A percentile compares a stretch with the other conserved stretches of the same genome.
Conservation (phyloP, 2,329 filamentous ascomycete genomes). For the Colletotrichum trifolii region DNA sequence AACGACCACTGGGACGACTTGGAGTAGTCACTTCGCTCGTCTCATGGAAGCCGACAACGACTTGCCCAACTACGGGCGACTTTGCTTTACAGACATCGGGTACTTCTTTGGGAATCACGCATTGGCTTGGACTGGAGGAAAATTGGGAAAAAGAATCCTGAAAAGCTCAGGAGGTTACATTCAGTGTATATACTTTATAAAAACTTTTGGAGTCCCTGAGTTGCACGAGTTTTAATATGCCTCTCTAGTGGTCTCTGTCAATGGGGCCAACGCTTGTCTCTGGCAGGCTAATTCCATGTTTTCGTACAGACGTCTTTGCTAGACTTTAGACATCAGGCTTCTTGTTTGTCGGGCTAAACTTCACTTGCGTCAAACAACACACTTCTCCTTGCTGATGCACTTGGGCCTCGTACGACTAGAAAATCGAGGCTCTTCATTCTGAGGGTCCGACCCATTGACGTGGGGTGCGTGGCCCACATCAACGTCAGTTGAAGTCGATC, state of each 20-base stretch:
- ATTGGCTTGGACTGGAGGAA: not conserved
- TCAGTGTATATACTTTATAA: slow-evolving; percentile 2
- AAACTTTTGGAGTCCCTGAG: not conserved
- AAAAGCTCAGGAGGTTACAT: not conserved
- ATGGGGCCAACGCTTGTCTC: not conserved
- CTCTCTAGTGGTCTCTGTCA: not conserved
- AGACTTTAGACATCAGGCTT: no score
- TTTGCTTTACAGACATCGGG: not conserved
- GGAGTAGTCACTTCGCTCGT: not conserved
- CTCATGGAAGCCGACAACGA: not conserved
- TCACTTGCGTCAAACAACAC: no score
- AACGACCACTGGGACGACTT: not conserved
- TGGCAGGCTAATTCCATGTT: not conserved
- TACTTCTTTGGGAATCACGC: not conserved
- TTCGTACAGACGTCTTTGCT: no score
- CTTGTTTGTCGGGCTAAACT: no score
- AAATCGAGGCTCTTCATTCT: not conserved
- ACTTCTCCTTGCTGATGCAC: no score
- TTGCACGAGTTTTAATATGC: not conserved
- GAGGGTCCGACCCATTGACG: not conserved
- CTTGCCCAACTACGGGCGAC: not conserved
- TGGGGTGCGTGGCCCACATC: not conserved
- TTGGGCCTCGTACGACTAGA: not conserved
- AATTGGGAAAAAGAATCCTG: not conserved
- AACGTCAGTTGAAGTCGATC: slow-evolving; percentile 17